Evolutionary conservation across 2,329 filamentous ascomycete genomes (phyloP).

Genomic region (Cercospora sojina): DNA sequence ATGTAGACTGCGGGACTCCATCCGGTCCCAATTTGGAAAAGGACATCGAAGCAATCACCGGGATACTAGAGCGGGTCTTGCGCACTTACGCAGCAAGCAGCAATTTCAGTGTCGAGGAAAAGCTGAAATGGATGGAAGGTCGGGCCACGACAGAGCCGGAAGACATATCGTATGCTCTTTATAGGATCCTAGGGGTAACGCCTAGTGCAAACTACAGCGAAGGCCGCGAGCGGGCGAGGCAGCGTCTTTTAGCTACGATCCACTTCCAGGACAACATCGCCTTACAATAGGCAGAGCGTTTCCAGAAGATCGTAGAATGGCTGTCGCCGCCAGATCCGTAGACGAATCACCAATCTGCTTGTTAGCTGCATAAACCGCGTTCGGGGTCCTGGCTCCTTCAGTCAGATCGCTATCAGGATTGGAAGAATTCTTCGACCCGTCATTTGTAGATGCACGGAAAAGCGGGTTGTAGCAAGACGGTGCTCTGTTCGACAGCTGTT

Average conservation of each 20-base stretch:
- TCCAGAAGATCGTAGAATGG: conserved; percentile 22
- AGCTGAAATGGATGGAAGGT: conserved; percentile 26
- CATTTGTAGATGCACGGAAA: conserved; percentile 28
- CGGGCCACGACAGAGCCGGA: conserved; percentile 20
- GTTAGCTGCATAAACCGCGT: conserved; percentile 5
- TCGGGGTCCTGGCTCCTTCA: conserved; percentile 26
- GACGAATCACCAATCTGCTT: conserved; percentile 22
- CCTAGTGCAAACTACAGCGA: conserved; percentile 24
- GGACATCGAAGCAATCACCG: conserved; percentile 16
- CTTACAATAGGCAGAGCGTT: conserved; percentile 16
- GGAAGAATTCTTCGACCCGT: conserved; percentile 19
- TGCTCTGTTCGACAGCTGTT: conserved; percentile 28
- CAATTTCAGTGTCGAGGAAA: conserved; percentile 15
- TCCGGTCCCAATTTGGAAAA: conserved; percentile 14
- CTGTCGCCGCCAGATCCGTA: conserved; percentile 27
- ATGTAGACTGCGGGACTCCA: not conserved
- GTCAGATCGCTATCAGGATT: conserved; percentile 19
- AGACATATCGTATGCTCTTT: conserved; percentile 27
- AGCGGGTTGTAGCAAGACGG: conserved; percentile 29
- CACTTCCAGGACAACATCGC: conserved; percentile 8
- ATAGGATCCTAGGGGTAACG: conserved; percentile 22
- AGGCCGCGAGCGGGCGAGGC: conserved; percentile 17
- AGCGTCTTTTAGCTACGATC: conserved; percentile 18
- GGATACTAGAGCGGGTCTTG: conserved; percentile 21
- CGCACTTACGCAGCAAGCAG: conserved; percentile 16